Base-by-base conservation (phyloP, 768 basidiomycete species). In the Russula vinacea region DNA sequence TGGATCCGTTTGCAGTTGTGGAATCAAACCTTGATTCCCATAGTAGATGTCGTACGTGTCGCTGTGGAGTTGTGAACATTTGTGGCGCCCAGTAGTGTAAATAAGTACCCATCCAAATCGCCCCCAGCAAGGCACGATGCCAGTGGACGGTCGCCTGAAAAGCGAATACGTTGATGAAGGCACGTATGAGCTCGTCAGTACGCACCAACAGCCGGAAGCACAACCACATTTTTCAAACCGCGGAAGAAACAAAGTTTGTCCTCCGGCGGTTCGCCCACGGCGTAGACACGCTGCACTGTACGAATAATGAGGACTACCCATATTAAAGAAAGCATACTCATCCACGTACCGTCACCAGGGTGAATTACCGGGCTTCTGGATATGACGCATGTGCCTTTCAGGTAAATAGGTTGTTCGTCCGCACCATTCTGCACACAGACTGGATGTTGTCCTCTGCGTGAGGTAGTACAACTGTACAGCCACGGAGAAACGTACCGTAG, bases 81-180 rank as follows among this genome's bases (percentile, higher is more conserved):
- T 53, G 22, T 9, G 7, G 33, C 19, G 8, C 29, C 33, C 10
- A 52, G 53, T 33, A 10, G 51, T 47, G 7, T 17, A 55, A 47
- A 24, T n/a, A 42, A 39, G 22, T 70, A 89, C 88, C 90, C 90
- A 66, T 91, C 90, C 13, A 91, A 75, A 75, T 92, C 89, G 0
- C 90, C 90, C 42, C 89, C 89, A 3, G 81, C 86, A n/a, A 91
- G 78, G 66, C 81, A 83, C 1, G 87, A 88, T 10, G 90, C 81
- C 51, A 91, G 70, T 1, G 89, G 85, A 42, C 87, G 81, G 0
- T 69, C 63, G 6, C 86, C 87, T 89, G 67, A 6, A 39, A 51
- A 9, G 29, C 33, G 11, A 5, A 53, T n/a, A 22, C 1, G 29
- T 54, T 22, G 6, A 55, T 3, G 22, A 35, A 33, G 10, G 22